Evolutionary conservation across 345 rosid species (phyloP).

Genomic region (Triadica sebifera): DNA sequence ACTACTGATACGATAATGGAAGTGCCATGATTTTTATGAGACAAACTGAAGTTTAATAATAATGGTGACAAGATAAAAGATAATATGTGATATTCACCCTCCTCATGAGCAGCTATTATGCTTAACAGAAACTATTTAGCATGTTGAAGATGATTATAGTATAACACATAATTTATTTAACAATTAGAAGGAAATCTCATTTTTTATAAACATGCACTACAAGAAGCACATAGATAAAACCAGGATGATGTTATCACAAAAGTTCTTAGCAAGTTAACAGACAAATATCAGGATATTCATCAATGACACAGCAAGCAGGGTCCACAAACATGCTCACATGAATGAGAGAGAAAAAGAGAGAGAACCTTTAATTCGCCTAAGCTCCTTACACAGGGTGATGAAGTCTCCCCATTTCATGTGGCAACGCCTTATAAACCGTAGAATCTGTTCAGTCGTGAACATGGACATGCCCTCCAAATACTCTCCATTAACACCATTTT

Average conservation of each 20-base stretch:
- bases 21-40: too few species aligned
- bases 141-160: too few species aligned
- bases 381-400: conserved; percentile 95
- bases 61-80: too few species aligned
- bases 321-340: neutral
- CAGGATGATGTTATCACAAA: neutral
- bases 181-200: too few species aligned
- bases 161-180: neutral
- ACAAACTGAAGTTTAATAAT: too few species aligned
- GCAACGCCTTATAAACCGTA: conserved; percentile 92
- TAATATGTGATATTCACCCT: too few species aligned
- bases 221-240: neutral
- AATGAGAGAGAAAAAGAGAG: neutral
- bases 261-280: neutral
- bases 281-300: neutral
- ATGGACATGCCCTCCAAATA: conserved; percentile 96
- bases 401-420: conserved; percentile 99
- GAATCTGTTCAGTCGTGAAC: conserved; percentile 97
- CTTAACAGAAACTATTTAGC: too few species aligned
- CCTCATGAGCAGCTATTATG: too few species aligned
- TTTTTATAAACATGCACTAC: too few species aligned
- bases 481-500: conserved; percentile 90
- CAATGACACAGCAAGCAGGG: neutral
- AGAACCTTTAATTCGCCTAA: conserved; percentile 89
- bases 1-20: too few species aligned